Evolutionary conservation across 2,329 filamentous ascomycete species (phyloP).

Genomic region (Colletotrichum ledebouriae): DNA sequence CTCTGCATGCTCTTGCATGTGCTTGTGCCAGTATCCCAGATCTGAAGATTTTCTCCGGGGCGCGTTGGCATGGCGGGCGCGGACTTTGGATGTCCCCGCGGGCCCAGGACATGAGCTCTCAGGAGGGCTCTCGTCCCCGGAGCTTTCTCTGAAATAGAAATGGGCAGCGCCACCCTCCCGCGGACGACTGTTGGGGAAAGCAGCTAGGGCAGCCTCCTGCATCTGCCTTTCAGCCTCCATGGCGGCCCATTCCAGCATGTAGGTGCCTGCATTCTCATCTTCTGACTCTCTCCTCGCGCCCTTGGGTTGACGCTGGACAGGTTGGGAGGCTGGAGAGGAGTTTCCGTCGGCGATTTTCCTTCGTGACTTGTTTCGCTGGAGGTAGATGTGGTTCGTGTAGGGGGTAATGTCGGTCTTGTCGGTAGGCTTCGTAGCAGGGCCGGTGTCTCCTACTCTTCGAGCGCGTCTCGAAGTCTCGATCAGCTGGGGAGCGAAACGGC

Average conservation of each 20-base stretch:
- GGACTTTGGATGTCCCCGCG: slow-evolving; percentile 44
- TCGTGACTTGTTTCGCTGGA: slow-evolving; percentile 58
- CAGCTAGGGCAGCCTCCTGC: slow-evolving; percentile 80
- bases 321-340: slow-evolving; percentile 44
- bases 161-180: slow-evolving; percentile 79
- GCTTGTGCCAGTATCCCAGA: slow-evolving; percentile 80
- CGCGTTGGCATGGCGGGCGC: slow-evolving; percentile 46
- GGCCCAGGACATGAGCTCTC: slow-evolving; percentile 54
- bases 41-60: slow-evolving; percentile 72
- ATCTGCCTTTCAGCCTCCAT: slow-evolving; percentile 85
- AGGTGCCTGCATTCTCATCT: slow-evolving; percentile 81
- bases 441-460: slow-evolving; percentile 74
- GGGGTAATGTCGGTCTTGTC: slow-evolving; percentile 81
- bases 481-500: slow-evolving; percentile 81
- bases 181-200: slow-evolving; percentile 80
- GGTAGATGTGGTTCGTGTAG: slow-evolving; percentile 72
- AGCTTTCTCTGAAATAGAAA: slow-evolving; percentile 76
- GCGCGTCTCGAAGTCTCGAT: slow-evolving; percentile 84
- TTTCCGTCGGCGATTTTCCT: slow-evolving; percentile 49
- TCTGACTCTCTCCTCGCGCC: slow-evolving; percentile 75
- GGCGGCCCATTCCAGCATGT: slow-evolving; percentile 83
- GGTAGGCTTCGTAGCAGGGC: slow-evolving; percentile 71
- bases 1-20: slow-evolving; percentile 84
- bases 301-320: slow-evolving; percentile 53
- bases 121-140: slow-evolving; percentile 66